Evolutionary conservation across 2,329 filamentous ascomycete species (phyloP), one percentile per base, ranked within the genome.

Genomic region (Albifimbria verrucaria): DNA sequence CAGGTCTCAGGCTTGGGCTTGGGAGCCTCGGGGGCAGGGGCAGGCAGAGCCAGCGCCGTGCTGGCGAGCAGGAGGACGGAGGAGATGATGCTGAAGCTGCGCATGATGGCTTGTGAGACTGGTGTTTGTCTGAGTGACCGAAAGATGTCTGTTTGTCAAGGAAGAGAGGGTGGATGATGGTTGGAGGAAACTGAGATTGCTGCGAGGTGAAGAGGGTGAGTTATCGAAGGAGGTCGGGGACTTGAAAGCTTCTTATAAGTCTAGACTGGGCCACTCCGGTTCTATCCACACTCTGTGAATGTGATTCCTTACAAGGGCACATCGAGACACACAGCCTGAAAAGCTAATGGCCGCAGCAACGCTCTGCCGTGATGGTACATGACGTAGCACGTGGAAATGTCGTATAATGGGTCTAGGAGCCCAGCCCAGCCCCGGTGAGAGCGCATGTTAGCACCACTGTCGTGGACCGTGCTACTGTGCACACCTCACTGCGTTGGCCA

Each of bases 11-110:
- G 22, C n/a, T 55, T 41, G 36, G 32, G 2, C 42, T 48, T 46
- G 49, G 21, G 47, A 23, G 50, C 46, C 9, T 50, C 49, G 32
- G 22, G 36, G 18, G 47, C 48, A 12, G 61, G 17, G 24, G n/a
- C 49, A 1, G 65, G 63, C 18, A 60, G 52, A 25, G 62, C 62
- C 32, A 65, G 32, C 50, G 60, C 62, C 18, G 61, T 24, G 56
- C 55, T 53, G 52, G 62, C 59, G 47, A 68, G 51, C 55, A 65
- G 51, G 39, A 64, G 47, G 36, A 60, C 15, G 56, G 5, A n/a
- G 42, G 42, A 15, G 42, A 23, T 4, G 42, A 44, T 6, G 42
- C 18, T 21, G 22, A 44, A 20, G 42, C 18, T 21, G 22, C 22
- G 42, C 18, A 44, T 44, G 42, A 20, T 21, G 22, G 18, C 17